phyloP scores from a whole-genome alignment of 1,139 yeast genomes.

The Diutina scorzettiae region DNA sequence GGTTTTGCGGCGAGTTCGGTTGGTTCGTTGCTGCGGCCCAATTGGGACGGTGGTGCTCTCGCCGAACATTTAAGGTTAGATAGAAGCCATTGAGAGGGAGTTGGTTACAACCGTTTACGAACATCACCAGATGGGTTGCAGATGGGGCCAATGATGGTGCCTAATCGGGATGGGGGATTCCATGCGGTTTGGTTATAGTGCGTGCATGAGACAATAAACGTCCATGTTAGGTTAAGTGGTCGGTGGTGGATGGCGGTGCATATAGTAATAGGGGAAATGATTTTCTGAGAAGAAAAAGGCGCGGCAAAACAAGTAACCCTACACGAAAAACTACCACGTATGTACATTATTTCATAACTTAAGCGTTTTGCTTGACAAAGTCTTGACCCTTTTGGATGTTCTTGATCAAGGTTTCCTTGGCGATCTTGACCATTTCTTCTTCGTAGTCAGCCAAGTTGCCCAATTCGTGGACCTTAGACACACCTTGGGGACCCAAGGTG shows the following conservation, averaged over 20 bases:
- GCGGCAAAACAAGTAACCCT: not conserved
- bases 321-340: not conserved
- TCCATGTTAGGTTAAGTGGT: no score
- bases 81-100: no score
- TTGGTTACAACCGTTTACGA: no score
- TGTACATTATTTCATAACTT: slow-evolving; percentile 6
- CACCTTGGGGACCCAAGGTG: slow-evolving; percentile 46
- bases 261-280: slow-evolving; percentile 1
- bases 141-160: no score
- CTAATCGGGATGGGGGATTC: no score
- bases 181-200: no score
- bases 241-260: slow-evolving; percentile 6
- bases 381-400: slow-evolving; percentile 51
- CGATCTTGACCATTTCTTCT: slow-evolving; percentile 41
- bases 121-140: no score
- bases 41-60: no score
- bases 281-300: slow-evolving; percentile 6
- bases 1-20: no score
- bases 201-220: no score
- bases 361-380: slow-evolving; percentile 24
- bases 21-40: no score
- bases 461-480: slow-evolving; percentile 41
- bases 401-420: slow-evolving; percentile 42
- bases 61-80: no score
- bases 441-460: slow-evolving; percentile 45